A percentile compares a stretch with the other conserved stretches of the same genome.
Evolutionary conservation across 192 early-diverging fungal species (phyloP).

Genomic region (Podila epigama): DNA sequence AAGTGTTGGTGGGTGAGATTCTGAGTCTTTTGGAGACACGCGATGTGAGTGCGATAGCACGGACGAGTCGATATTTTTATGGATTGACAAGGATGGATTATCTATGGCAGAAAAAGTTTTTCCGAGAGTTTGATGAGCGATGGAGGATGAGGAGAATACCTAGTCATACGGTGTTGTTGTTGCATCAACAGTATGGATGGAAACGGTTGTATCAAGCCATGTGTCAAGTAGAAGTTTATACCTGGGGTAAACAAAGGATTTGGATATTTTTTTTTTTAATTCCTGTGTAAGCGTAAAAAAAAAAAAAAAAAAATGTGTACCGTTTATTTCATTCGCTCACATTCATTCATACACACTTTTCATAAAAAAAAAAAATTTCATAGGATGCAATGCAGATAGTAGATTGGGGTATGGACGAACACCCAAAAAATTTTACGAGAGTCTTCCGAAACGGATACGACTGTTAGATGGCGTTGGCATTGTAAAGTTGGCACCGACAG

Average conservation of each 20-base stretch:
- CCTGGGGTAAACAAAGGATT: constrained; percentile 25
- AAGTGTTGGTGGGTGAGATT: constrained; percentile 32
- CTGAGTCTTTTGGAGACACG: constrained; percentile 4
- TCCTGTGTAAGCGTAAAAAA: background rate
- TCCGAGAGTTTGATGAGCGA: no score
- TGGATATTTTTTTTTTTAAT: background rate
- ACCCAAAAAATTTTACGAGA: constrained; percentile 31
- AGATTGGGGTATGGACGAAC: constrained; percentile 36
- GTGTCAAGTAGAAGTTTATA: constrained; percentile 41
- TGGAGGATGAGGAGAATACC: no score
- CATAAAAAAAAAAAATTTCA: background rate
- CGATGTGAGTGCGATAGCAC: constrained; percentile 9
- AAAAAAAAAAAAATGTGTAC: background rate
- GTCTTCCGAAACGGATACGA: constrained; percentile 34
- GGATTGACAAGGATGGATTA: constrained; percentile 22
- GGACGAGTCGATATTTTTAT: background rate
- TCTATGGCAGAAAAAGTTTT: constrained; percentile 41
- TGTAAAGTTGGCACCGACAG: constrained; percentile 23
- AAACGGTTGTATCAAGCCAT: constrained; percentile 38
- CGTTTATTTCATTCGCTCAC: background rate
- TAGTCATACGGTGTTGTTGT: constrained; percentile 10
- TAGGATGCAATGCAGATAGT: constrained; percentile 31
- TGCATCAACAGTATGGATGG: constrained; percentile 18
- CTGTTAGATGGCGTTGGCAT: constrained; percentile 35
- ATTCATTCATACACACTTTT: background rate